phyloP scores from a whole-genome alignment of 441 rosid genomes.

The Aleurites moluccanus region DNA sequence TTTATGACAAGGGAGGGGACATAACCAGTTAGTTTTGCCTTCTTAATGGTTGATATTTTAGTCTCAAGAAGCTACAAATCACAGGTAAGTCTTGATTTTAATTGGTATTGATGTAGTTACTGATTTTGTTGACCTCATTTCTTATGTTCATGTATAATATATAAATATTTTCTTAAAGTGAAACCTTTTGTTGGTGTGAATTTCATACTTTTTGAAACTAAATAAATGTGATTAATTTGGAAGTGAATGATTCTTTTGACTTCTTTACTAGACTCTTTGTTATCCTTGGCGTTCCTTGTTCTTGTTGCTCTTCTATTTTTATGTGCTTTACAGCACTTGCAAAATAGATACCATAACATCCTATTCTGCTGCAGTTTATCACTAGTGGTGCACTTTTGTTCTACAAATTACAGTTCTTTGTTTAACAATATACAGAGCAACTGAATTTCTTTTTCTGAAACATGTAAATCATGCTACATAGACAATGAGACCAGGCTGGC shows the following conservation, averaged over 20 bases:
- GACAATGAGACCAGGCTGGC: not conserved
- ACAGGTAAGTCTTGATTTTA: slow-evolving; percentile 11
- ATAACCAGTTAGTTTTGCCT: not conserved
- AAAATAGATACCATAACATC: not conserved
- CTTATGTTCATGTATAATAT: too few species aligned
- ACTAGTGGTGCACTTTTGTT: not conserved
- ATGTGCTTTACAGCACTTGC: not conserved
- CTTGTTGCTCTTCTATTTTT: not conserved
- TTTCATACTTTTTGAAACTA: not conserved
- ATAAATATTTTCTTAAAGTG: not conserved
- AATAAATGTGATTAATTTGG: too few species aligned
- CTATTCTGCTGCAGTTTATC: not conserved
- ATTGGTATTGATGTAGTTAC: slow-evolving; percentile 11
- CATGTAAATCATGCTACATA: not conserved
- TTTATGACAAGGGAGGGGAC: not conserved
- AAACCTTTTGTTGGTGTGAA: not conserved
- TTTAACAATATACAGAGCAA: too few species aligned
- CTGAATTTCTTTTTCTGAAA: not conserved
- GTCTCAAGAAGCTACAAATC: not conserved
- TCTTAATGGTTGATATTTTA: not conserved
- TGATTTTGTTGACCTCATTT: slow-evolving; percentile 4
- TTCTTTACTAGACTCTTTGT: too few species aligned
- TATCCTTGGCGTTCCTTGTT: too few species aligned
- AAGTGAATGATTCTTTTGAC: not conserved
- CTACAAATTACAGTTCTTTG: not conserved